phyloP scores from a whole-genome alignment of 23 red algal genomes.

The Agarophyton chilense region DNA sequence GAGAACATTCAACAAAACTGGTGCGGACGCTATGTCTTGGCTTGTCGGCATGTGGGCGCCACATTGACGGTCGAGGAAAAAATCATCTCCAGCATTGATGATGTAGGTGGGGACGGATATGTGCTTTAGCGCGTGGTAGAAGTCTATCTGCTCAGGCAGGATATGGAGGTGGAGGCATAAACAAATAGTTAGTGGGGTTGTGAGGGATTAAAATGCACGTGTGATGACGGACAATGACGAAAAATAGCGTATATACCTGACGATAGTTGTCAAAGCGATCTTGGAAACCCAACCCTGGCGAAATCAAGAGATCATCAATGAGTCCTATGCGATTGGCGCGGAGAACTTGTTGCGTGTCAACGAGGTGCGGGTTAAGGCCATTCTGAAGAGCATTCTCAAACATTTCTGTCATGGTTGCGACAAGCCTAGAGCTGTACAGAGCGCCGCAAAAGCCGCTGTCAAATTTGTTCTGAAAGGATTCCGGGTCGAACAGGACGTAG shows the following conservation, averaged over 20 bases:
- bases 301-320: constrained; percentile 88
- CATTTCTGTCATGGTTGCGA: constrained; percentile 63
- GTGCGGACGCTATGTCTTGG: constrained; percentile 56
- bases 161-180: too few relatives aligned
- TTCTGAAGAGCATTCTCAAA: constrained; percentile 11
- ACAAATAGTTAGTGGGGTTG: too few relatives aligned
- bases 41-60: constrained; percentile 43
- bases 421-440: constrained; percentile 76
- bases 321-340: constrained; percentile 68
- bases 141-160: too few relatives aligned
- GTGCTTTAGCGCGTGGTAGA: too few relatives aligned
- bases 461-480: too few relatives aligned
- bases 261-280: constrained; percentile 83
- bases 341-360: constrained; percentile 50
- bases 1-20: constrained; percentile 57
- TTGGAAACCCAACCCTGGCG: constrained; percentile 86
- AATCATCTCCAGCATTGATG: constrained; percentile 88
- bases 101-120: too few relatives aligned
- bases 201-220: too few relatives aligned
- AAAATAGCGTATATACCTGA: constrained; percentile 9
- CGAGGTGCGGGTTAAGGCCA: background rate
- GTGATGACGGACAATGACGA: background rate
- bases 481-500: too few relatives aligned
- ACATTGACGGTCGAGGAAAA: constrained; percentile 64
- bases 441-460: too few relatives aligned